Base-by-base conservation (phyloP, 352 stramenopile genomes). In the Blastocystis hominis region DNA sequence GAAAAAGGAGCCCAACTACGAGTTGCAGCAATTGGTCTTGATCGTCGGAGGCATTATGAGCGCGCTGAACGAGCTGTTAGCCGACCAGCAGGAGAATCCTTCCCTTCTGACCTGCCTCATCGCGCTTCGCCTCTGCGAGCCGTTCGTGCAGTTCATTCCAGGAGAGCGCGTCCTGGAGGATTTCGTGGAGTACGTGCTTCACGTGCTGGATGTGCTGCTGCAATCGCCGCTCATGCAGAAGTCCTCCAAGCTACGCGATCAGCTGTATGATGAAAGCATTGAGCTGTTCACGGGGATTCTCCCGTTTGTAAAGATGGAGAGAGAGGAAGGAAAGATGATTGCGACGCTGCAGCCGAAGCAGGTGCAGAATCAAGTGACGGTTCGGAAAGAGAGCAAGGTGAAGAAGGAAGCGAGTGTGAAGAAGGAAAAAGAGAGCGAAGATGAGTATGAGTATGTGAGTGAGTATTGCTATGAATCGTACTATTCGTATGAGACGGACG, bases 401-500 rank as follows among this genome's bases (percentile, higher is more conserved):
- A n/a, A 59, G 10, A 59, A 59, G 50, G n/a, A 59, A 59, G 50
- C n/a, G 13, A 59, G 50, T 59, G 50, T 59, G 50, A 59, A 59
- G 50, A 13, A 59, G n/a, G n/a, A 20, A 13, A 59, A 59, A 59
- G 10, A 59, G 50, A 59, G n/a, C 24, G n/a, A 59, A 59, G 50
- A 59, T n/a, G 50, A 59, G 50, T 59, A 59, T 62, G 55, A 24
- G 13, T 42, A 80, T n/a, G 44, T 42, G 46, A 62, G 40, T 20
- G 36, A 64, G 30, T 80, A 80, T 64, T 50, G 38, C 15, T 80
- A 80, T 42, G 70, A 80, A 47, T 80, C 70, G 20, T 80, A 80
- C 42, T 80, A 80, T 38, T 80, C 70, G 3, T 80, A 80, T 42
- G 70, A 80, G 44, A 62, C n/a, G n/a, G 56, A n/a, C 30, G 24